A percentile compares a stretch with the other conserved stretches of the same genome.
These are phyloP conservation scores for Lipomyces starkeyi DNA, from an alignment of 805 yeast genomes.

Conservation along the genomic window DNA sequence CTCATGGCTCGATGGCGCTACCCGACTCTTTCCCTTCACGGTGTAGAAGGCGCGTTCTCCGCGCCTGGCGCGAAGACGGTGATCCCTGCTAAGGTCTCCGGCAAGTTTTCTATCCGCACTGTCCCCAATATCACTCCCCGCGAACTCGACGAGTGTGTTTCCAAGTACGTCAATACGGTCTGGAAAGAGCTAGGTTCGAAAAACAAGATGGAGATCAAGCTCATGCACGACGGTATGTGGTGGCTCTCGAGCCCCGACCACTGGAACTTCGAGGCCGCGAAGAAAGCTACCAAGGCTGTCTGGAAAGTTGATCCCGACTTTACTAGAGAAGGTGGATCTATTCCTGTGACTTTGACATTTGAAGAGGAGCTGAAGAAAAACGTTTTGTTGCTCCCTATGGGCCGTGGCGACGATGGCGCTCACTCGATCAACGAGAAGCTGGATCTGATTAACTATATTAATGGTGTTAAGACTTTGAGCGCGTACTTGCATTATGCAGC, in stretches of 20 bases:
- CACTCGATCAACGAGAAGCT: constrained; percentile 97
- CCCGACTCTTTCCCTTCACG: constrained; percentile 95
- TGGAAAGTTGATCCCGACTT: constrained; percentile 96
- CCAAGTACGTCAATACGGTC: constrained; percentile 67
- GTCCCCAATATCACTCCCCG: constrained; percentile 90
- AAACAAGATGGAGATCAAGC: constrained; percentile 71
- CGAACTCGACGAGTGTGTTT: constrained; percentile 78
- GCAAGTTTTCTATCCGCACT: constrained; percentile 96
- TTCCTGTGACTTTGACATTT: constrained; percentile 94
- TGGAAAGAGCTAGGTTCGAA: constrained; percentile 76
- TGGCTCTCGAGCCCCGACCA: constrained; percentile 96
- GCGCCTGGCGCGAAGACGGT: constrained; percentile 98
- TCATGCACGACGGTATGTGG: constrained; percentile 93
- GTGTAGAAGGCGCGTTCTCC: constrained; percentile 96
- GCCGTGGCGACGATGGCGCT: constrained; percentile 99
- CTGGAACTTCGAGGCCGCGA: constrained; percentile 91
- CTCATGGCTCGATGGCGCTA: constrained; percentile 99
- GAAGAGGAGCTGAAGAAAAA: constrained; percentile 84
- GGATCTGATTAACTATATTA: constrained; percentile 84
- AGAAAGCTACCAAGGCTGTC: constrained; percentile 90
- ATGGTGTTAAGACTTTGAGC: constrained; percentile 90
- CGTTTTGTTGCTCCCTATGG: constrained; percentile 93
- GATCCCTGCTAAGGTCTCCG: constrained; percentile 90
- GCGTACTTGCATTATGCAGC: constrained; percentile 88
- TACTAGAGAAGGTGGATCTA: constrained; percentile 99